Evolutionary conservation across 768 basidiomycete species (phyloP).

Genomic region (Podaxis sp.): DNA sequence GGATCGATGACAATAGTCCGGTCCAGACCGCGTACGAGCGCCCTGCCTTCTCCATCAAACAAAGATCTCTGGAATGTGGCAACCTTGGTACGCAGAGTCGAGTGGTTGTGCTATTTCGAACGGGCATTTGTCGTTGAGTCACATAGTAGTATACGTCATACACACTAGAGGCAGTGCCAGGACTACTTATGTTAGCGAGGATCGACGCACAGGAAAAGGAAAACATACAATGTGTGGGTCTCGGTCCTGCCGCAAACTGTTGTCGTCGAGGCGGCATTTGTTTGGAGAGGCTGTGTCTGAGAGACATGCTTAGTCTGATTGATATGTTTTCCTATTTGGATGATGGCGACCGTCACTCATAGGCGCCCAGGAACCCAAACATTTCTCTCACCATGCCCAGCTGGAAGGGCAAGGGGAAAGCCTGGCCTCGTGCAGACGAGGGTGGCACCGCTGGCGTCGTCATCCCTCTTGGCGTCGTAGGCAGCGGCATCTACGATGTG

Average conservation of each 20-base stretch:
- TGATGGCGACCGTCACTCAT: slow-evolving; percentile 1
- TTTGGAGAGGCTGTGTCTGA: slow-evolving; percentile 7
- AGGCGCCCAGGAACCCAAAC: not conserved
- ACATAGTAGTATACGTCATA: not conserved
- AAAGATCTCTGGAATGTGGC: slow-evolving; percentile 41
- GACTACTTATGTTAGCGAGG: slow-evolving; percentile 20
- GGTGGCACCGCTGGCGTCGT: slow-evolving; percentile 56
- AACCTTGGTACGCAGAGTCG: slow-evolving; percentile 34
- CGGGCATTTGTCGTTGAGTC: not conserved
- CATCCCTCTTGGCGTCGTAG: slow-evolving; percentile 55
- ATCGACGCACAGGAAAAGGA: not conserved
- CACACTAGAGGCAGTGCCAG: slow-evolving; percentile 34
- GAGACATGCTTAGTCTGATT: not conserved
- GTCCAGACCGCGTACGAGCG: slow-evolving; percentile 54
- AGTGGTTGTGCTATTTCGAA: slow-evolving; percentile 32
- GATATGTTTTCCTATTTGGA: slow-evolving; percentile 10
- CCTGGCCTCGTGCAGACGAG: slow-evolving; percentile 4
- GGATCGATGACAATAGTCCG: slow-evolving; percentile 56
- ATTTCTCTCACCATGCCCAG: slow-evolving; percentile 12
- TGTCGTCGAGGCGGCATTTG: slow-evolving; percentile 10
- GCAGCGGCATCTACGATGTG: slow-evolving; percentile 56
- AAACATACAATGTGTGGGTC: slow-evolving; percentile 34
- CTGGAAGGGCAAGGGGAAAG: slow-evolving; percentile 25
- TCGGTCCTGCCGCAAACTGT: not conserved
- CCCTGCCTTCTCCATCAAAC: slow-evolving; percentile 30